Evolutionary conservation across 1,284 basidiomycete genomes (phyloP), one percentile per base, ranked within the genome.

Genomic region (Moesziomyces globuligerus): DNA sequence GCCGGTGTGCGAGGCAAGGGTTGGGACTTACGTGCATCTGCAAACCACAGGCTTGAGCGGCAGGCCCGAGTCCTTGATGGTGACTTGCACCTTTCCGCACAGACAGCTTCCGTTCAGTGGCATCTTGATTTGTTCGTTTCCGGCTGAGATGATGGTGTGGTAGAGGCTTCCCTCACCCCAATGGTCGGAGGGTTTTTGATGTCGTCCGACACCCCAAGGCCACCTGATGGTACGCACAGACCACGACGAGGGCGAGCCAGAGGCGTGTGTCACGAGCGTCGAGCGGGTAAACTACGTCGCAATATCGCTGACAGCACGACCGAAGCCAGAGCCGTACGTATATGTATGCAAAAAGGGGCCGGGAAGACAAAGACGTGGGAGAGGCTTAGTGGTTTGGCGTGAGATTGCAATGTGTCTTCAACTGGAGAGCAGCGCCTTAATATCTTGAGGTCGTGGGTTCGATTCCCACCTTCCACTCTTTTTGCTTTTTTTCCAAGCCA

Each of bases 371-470:
- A 10, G 18, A 25, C 10, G 67, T 70, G 67, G 69, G 69, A 68
- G 70, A 72, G 70, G 70, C 70, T 72, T 72, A 72, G 70, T 72
- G 70, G 70, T 72, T 72, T 72, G 70, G 70, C 70, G 70, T 72
- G 70, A 72, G 70, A 72, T 72, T 72, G 70, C 70, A 72, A 72
- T 43, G 34, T 60, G 37, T 66, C 55, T 66, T 49, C 28, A 32
- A 6, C 3, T 11, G 29, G 17, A 59, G 55, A 65, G 40, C 38
- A 50, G 50, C 49, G 29, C 29, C 29, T 38, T 18, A 53, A 57
- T 17, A 71, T 71, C 68, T 71, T 65, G 68, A 71, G 68, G 68
- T 71, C 68, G 68, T 71, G 68, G 68, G 68, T 71, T 71, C 68
- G 68, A 71, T 71, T 71, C 68, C 68, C 68, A 71, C 68, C 68